Evolutionary conservation across 2,329 filamentous ascomycete genomes (phyloP), one percentile per base, ranked within the genome.

Genomic region (Dactylellina cionopaga): DNA sequence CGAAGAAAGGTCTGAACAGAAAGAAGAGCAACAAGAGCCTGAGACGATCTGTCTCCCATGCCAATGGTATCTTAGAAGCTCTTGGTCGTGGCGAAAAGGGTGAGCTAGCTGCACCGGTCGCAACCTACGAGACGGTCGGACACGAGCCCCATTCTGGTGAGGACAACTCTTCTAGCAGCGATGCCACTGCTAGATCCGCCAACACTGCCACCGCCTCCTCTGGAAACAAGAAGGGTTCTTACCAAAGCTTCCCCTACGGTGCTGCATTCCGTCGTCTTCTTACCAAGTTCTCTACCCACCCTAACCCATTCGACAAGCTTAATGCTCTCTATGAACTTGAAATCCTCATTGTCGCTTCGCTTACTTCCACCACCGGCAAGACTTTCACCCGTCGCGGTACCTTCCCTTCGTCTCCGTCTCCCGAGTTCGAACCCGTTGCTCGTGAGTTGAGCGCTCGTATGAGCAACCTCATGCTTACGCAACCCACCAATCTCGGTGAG

Each of bases 231-330:
- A 82, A 81, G 74, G 79, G 81, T 15, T 81, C 81, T 7, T 75
- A 83, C 27, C 76, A 82, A 52, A 74, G 66, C 29, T 96, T 96
- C 76, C 91, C 91, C 0, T 97, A 94, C 78, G 87, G 87, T 55
- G 87, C 88, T 75, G 90, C 92, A 0, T 97, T 96, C 78, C 85
- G 88, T 75, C 88, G 89, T 10, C 84, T 98, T 0, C 83, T 98
- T 29, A 88, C 88, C 74, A 92, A 92, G 82, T 96, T 99, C 76
- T 92, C 91, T 41, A 91, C 93, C 2, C 91, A 96, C 75, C 91
- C 92, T 0, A 96, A 95, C 78, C 95, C 95, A 0, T 90, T 90
- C 76, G 85, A 87, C 19, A 99, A 99, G 80, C 85, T 99, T 10
- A 89, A 90, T 75, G 90, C 91, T 0, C 83, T 98, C 3, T 88